Percentiles rank a stretch among this genome's conserved stretches.
phyloP scores from a whole-genome alignment of 805 yeast genomes.

The Suhomyces faveliae region DNA sequence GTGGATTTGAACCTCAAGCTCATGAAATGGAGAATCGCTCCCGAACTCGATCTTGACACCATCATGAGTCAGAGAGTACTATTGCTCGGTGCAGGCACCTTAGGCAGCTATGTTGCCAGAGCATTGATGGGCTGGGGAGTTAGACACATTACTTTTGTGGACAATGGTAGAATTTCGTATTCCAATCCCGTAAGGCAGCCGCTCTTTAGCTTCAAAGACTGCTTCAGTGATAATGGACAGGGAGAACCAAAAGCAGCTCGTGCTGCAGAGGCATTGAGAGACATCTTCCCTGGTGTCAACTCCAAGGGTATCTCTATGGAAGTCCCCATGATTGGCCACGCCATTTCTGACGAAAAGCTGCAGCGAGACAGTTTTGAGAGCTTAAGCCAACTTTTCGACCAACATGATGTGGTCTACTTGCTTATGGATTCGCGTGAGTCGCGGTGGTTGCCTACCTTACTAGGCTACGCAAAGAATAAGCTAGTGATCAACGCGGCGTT shows the following conservation, averaged over 20 bases:
- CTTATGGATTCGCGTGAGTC: slow-evolving; percentile 94
- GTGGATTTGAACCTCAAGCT: slow-evolving; percentile 85
- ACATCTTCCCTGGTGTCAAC: slow-evolving; percentile 75
- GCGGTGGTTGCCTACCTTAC: slow-evolving; percentile 94
- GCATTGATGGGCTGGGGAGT: slow-evolving; percentile 95
- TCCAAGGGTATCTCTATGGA: slow-evolving; percentile 63
- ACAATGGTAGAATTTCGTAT: slow-evolving; percentile 82
- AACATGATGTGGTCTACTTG: slow-evolving; percentile 75
- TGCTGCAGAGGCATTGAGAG: slow-evolving; percentile 72
- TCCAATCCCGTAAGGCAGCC: slow-evolving; percentile 97
- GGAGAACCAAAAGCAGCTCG: slow-evolving; percentile 74
- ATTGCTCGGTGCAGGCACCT: slow-evolving; percentile 92
- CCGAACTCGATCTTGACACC: slow-evolving; percentile 67
- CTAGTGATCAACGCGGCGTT: slow-evolving; percentile 87
- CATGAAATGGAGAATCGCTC: slow-evolving; percentile 97
- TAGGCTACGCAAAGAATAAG: slow-evolving; percentile 66
- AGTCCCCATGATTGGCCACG: slow-evolving; percentile 97
- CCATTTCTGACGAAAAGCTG: slow-evolving; percentile 54
- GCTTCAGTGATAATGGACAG: slow-evolving; percentile 55
- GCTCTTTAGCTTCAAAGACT: slow-evolving; percentile 76
- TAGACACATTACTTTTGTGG: slow-evolving; percentile 79
- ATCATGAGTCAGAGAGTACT: slow-evolving; percentile 63
- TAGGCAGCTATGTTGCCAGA: slow-evolving; percentile 89
- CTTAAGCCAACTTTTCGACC: slow-evolving; percentile 52
- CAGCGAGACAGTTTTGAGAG: slow-evolving; percentile 51